Evolutionary conservation across 2,329 filamentous ascomycete genomes (phyloP), one percentile per base, ranked within the genome.

Genomic region (Metarhizium brunneum): DNA sequence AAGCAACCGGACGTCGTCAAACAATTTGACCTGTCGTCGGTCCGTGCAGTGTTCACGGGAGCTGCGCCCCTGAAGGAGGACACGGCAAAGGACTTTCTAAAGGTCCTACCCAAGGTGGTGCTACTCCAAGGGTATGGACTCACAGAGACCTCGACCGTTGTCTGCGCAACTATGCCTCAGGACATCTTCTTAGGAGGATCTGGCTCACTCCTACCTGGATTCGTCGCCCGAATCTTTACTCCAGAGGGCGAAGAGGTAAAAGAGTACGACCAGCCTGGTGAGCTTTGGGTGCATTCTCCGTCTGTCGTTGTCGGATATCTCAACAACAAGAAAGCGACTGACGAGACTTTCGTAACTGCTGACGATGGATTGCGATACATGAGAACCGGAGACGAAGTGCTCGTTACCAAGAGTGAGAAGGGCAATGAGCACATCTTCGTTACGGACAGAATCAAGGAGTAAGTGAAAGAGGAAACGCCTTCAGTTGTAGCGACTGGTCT

Each of bases 381-480:
- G 77, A 81, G 80, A 38, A 95, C 90, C 0, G 90, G 90, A 11
- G 90, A 95, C 63, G 88, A 92, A 66, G 89, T 85, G 0, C 74
- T 91, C 4, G 73, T 92, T 14, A 47, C 29, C 0, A 55, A 47
- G 40, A 55, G 48, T 20, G 10, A 50, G 25, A 76, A 78, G 2
- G 88, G 87, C 2, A 73, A 85, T 60, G 88, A 94, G 68, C 90
- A 95, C 65, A 66, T 95, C 48, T 87, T 88, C 68, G 87, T 96
- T 56, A 86, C 92, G 36, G 88, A 92, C 68, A 80, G 88, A 43
- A 82, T 83, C 54, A 72, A 92, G 77, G 81, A 84, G 48, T 55
- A 51, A 14, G 54, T 48, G 7, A 5, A 13, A 20, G 2, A 20
- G 2, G n/a, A 18, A 6, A 13, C 2, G 6, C 42, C 6, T 8